A percentile compares a stretch with the other conserved stretches of the same genome.
Evolutionary conservation across 2,329 filamentous ascomycete genomes (phyloP).

Genomic region (Diaporthe ilicicola): DNA sequence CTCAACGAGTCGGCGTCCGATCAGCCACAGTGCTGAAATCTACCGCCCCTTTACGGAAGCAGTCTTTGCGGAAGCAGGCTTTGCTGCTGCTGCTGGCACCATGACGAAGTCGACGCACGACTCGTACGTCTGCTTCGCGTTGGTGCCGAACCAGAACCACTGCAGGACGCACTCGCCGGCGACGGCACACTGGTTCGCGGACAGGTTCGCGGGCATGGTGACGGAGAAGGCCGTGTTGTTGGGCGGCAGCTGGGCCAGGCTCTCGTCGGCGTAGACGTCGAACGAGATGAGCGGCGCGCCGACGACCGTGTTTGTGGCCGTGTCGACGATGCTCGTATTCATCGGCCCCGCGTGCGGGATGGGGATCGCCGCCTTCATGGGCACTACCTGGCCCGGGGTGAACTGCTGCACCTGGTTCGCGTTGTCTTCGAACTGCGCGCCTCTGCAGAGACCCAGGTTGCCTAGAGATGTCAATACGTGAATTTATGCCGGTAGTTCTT

Average conservation of each 20-base stretch:
- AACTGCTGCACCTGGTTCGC: constrained; percentile 51
- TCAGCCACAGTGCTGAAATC: neutral
- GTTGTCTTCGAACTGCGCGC: constrained; percentile 56
- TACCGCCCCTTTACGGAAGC: neutral
- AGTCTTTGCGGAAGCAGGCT: neutral
- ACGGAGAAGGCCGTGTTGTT: constrained; percentile 57
- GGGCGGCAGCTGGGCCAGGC: constrained; percentile 43
- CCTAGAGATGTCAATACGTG: constrained; percentile 37
- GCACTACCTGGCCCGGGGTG: constrained; percentile 51
- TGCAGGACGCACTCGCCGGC: constrained; percentile 50
- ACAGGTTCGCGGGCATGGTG: constrained; percentile 41
- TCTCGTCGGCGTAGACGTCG: constrained; percentile 61
- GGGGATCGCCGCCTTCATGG: constrained; percentile 50
- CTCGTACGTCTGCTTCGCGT: constrained; percentile 49
- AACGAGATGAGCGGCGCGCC: constrained; percentile 63
- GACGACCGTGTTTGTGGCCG: constrained; percentile 59
- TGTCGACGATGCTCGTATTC: constrained; percentile 68
- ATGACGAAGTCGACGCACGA: constrained; percentile 49
- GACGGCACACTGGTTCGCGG: constrained; percentile 40
- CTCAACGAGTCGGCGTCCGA: no score
- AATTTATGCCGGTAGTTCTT: neutral
- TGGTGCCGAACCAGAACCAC: constrained; percentile 54
- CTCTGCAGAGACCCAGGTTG: constrained; percentile 57
- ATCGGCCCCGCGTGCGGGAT: constrained; percentile 56
- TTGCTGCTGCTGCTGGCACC: neutral